Evolutionary conservation across 257 asterid genomes (phyloP), one percentile per base, ranked within the genome.

Genomic region (Knoxia roxburghii): DNA sequence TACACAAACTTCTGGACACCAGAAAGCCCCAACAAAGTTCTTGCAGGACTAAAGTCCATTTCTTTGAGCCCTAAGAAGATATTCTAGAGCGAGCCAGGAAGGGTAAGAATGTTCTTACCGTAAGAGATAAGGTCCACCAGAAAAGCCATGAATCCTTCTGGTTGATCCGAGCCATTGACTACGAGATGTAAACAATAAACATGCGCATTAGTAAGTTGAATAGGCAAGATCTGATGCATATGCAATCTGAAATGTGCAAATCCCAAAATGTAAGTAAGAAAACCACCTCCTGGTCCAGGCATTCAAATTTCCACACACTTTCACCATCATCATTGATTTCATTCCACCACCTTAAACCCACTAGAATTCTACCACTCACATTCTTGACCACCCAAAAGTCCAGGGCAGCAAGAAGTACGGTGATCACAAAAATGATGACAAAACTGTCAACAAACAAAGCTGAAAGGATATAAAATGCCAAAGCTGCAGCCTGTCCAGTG

Each of bases 321-420:
- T 92, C 98, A 71, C 85, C 97, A 55, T 71, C 82, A 1, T 92
- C 98, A 69, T 87, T 81, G 59, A 92, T 92, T 77, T 92, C 98
- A 72, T 92, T 92, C 98, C 98, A 92, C 98, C 98, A 92, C 75
- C 98, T 86, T 62, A 92, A 88, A 65, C 98, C 98, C 62, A 92
- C 98, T 66, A 92, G 79, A 79, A 92, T 92, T 67, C 98, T 95
- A 20, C 98, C 97, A 80, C 98, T 92, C 60, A 92, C 97, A 78
- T 92, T 92, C 84, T 92, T 92, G 61, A 92, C 97, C 54, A 92
- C 98, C 98, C 98, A 92, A 75, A 92, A 92, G 72, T 92, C 98
- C 64, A 92, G 95, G 62, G 98, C 97, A 71, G 96, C 82, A 73
- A 89, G 80, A 76, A 92, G 93, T 45, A 92, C 98, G 18, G 98